Evolutionary conservation across 1,139 yeast species (phyloP), one percentile per base, ranked within the genome.

Genomic region (Pichia sp.): DNA sequence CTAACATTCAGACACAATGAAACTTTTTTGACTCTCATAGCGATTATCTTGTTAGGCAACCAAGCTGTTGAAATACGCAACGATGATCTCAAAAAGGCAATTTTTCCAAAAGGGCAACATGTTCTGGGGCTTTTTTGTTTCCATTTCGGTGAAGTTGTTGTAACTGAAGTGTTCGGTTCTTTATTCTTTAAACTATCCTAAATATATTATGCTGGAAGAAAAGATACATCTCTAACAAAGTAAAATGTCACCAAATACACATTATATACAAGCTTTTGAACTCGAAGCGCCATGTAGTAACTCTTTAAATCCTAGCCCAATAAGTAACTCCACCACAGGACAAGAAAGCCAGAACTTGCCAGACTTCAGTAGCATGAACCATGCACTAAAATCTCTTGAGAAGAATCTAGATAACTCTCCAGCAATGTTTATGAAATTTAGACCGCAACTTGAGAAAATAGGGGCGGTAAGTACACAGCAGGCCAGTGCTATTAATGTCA

Each of bases 401-500:
- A 40, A 45, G 8, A 45, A 50, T 13, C 10, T 26, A 8, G 50
- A 47, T 15, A 30, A 8, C 1, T 13, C 47, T 16, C 7, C 51
- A 23, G 47, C 38, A n/a, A n/a, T 45, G 31, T 13, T 45, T 16
- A 6, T 43, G 11, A 45, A n/a, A 8, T 30, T 50, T 15, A 44
- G 54, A 29, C 54, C 56, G 15, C 36, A 44, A 7, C 43, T 59
- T n/a, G 61, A 59, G 38, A 59, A 59, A 45, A 0, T 56, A 23
- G 61, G 61, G 11, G 59, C 59, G 2, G 41, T 59, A 4, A 43
- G 15, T 10, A 50, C 56, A 7, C 50, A 49, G 3, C 52, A 51
- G 1, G 45, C 52, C 8, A 52, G 49, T 23, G 55, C 53, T 6
- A n/a, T 15, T 3, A 49, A 36, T 26, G 4, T 54, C 4, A 51